Base-by-base conservation (phyloP, 1,284 basidiomycete genomes). In the Fistulinella cinereoalba region DNA sequence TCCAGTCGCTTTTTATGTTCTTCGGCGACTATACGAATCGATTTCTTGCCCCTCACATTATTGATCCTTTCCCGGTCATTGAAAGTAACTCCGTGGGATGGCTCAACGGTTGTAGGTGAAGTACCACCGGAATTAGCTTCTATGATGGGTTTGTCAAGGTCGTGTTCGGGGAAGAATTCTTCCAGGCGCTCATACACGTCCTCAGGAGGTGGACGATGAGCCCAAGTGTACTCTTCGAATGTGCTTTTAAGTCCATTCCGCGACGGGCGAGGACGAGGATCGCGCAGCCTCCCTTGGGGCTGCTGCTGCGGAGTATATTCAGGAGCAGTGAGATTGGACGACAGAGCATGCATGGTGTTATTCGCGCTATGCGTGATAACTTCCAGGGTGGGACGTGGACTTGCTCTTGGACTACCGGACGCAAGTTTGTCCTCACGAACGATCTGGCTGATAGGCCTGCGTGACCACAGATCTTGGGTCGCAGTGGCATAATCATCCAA, bases 91-190 rank as follows among this genome's bases (percentile, higher is more conserved):
- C 72, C 66, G 37, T 60, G 32, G 2, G 69, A 67, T 34, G 71
- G 74, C 23, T 92, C 90, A 13, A 76, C 77, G 25, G 80, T 72
- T 0, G 87, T 90, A 1, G 88, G 88, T 4, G 87, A 89, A 7
- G 83, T 83, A 31, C 85, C 85, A 11, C 88, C 88, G 1, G 88
- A 84, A 11, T 77, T 77, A 6, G 85, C 79, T 55, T 98, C 95
- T 47, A 98, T 88, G 49, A 99, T 85, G 1, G 96, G 96, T 63
- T 92, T 89, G 70, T 99, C 97, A 41, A 99, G 79, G 63, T 99
- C 95, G 64, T 97, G 92, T 56, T 90, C 85, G 0, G 95, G 95
- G 77, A 99, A 99, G 74, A 92, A 97, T 54, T 90, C 85, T 59
- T 98, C 92, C 7, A 99, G 77, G 46, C 90, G 85, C 47, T 98